These are phyloP conservation scores for Penicillium atrosanguineum DNA, from an alignment of 495 filamentous ascomycete genomes.

Conservation along the genomic window DNA sequence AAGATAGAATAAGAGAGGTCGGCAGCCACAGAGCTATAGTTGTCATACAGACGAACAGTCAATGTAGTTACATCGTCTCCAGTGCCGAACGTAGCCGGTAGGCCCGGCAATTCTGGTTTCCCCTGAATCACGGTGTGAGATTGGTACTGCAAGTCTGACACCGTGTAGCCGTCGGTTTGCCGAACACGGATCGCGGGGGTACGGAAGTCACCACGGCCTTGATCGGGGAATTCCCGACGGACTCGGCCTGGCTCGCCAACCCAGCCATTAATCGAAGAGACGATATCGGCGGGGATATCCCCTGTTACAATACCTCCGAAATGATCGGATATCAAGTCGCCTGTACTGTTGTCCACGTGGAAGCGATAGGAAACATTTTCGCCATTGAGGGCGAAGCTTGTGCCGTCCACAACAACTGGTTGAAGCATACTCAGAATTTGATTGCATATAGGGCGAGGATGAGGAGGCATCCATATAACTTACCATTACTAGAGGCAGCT, in stretches of 20 bases:
- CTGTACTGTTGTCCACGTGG: conserved; percentile 49
- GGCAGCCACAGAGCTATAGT: conserved; percentile 46
- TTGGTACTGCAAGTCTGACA: conserved; percentile 48
- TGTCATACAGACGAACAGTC: conserved; percentile 49
- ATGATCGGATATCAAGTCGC: conserved; percentile 51
- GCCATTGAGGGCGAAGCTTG: conserved; percentile 48
- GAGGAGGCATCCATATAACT: neutral
- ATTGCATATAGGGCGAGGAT: neutral
- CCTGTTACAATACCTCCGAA: conserved; percentile 40
- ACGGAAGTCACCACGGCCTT: conserved; percentile 53
- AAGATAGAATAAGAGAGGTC: conserved; percentile 56
- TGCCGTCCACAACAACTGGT: conserved; percentile 44
- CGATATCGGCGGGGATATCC: conserved; percentile 40
- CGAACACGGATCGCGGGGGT: conserved; percentile 52
- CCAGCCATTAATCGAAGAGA: conserved; percentile 45
- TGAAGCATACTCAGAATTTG: conserved; percentile 4
- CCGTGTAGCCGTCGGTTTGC: conserved; percentile 48
- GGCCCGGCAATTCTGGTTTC: conserved; percentile 44
- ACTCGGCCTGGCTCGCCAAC: conserved; percentile 39
- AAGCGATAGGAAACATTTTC: conserved; percentile 51
- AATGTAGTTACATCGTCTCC: conserved; percentile 50
- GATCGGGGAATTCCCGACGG: conserved; percentile 55
- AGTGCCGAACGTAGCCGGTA: conserved; percentile 50
- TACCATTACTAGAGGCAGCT: conserved; percentile 3
- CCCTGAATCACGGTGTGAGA: conserved; percentile 42